Evolutionary conservation across 2,329 filamentous ascomycete genomes (phyloP), one percentile per base, ranked within the genome.

Genomic region (Drechslera avenae): DNA sequence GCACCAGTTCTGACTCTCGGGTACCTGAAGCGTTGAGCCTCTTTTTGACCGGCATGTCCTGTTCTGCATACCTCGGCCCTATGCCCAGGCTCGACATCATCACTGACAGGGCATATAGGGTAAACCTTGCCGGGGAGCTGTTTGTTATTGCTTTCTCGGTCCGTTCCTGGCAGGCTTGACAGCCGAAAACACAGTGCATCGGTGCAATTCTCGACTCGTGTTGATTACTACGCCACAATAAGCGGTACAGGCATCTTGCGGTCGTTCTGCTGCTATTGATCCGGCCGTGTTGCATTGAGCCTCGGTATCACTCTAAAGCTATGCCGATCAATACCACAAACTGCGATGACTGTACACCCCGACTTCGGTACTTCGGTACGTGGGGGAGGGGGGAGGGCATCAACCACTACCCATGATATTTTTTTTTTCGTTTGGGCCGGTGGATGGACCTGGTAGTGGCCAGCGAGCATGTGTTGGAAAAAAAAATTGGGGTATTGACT

Each of bases 261-360:
- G 50, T 52, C 42, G 37, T 36, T 35, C 13, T 17, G 16, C 17
- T 39, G 17, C 36, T 50, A 47, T 55, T 50, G 51, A 55, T 44
- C 45, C 51, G 54, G 45, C 28, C 42, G 23, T 19, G 47, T 33
- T 46, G 47, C 50, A 46, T 46, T 52, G 49, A 49, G 26, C 26
- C 6, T 52, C 41, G 50, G 33, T 28, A 26, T 57, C 56, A 51
- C 51, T 33, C 57, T 46, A 14, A 54, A 45, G 39, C 47, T 51
- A 48, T 39, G 44, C 37, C 44, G 53, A 53, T 51, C 1, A 39
- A 46, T 36, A 9, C 14, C 21, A 30, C 35, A 39, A 26, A 37
- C 13, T 10, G 46, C 23, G 26, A 48, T n/a, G 33, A 17, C 21
- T 35, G 30, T 28, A 37, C 39, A 26, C 35, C 21, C 32, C 21